Evolutionary conservation across 257 asterid species (phyloP).

Genomic region (Salvia hispanica): DNA sequence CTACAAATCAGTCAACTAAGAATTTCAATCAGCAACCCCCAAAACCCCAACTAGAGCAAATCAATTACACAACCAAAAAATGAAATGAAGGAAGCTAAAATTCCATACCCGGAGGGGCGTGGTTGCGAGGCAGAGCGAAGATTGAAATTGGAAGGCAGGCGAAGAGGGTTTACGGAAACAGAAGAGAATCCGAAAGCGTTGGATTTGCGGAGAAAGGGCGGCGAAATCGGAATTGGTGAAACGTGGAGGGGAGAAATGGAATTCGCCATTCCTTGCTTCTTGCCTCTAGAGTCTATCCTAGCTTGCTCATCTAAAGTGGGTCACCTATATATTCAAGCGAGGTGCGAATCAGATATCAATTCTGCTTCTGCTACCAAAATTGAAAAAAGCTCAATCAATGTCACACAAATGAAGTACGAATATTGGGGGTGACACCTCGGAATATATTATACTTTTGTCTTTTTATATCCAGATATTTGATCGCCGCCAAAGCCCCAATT

Average conservation of each 20-base stretch:
- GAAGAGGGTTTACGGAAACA: slow-evolving; percentile 29
- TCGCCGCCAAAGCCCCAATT: too few relatives aligned
- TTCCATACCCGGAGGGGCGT: slow-evolving; percentile 49
- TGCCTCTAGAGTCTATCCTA: too few relatives aligned
- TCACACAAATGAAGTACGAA: too few relatives aligned
- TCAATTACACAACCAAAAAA: background rate
- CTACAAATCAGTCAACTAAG: background rate
- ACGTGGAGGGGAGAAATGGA: slow-evolving; percentile 42
- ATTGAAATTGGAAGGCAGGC: slow-evolving; percentile 27
- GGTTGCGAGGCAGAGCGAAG: slow-evolving; percentile 32
- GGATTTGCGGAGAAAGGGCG: slow-evolving; percentile 35
- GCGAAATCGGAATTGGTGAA: slow-evolving; percentile 40
- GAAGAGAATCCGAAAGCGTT: slow-evolving; percentile 41
- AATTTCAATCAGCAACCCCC: background rate
- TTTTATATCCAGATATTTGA: too few relatives aligned
- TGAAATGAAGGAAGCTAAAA: background rate
- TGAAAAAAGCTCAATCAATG: too few relatives aligned
- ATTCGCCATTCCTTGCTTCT: slow-evolving; percentile 52
- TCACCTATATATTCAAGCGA: background rate
- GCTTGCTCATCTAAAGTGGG: slow-evolving; percentile 34
- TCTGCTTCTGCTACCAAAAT: too few relatives aligned
- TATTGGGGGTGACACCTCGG: too few relatives aligned
- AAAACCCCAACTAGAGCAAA: slow-evolving; percentile 3
- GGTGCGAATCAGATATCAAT: too few relatives aligned
- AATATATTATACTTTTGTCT: too few relatives aligned